Base-by-base conservation (phyloP, 192 early-diverging fungal genomes). In the Coemansia sp. region DNA sequence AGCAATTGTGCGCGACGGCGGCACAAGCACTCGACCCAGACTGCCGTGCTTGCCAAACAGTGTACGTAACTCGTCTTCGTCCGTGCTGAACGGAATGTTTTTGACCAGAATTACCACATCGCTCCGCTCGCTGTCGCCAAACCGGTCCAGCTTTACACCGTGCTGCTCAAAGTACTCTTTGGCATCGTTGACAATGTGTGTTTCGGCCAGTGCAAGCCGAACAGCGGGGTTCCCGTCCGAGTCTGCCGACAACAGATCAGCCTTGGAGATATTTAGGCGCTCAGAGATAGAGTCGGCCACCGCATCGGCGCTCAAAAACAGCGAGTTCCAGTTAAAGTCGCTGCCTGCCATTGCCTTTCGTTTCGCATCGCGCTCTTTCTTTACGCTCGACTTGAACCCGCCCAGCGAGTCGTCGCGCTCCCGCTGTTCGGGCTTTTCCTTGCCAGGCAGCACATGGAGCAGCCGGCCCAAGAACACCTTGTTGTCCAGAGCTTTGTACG, bases 221-320 rank as follows among this genome's bases (percentile, higher is more conserved):
- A 97, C 95, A 11, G 95, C 94, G 78, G 94, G 88, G 50, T 97
- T 93, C 12, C 82, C 83, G 48, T 58, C 55, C 7, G 72, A 66
- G 29, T 94, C 89, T 7, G 92, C 86, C 66, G 92, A 89, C 54
- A 99, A 74, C 38, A 99, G 89, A 19, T 97, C 94, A n/a, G 87
- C 85, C 72, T 99, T 99, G 59, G 85, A 81, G 21, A 99, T 89
- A 38, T 85, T 88, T 22, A 99, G 83, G 43, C 93, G 92, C 70
- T 90, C 86, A n/a, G 97, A 91, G 70, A 99, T 97, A 19, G 97
- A 93, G 68, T 92, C 94, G 7, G 93, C 91, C 59, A 99, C 92
- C 2, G 97, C 90, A 80, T 99, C 94, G 23, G 87, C 93, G 63
- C 90, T 95, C 92, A 98, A 94, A 63, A 94, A 99, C 58, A 99